Base-by-base conservation (phyloP, 2,329 filamentous ascomycete genomes). In the Ceratocystiopsis sp. region DNA sequence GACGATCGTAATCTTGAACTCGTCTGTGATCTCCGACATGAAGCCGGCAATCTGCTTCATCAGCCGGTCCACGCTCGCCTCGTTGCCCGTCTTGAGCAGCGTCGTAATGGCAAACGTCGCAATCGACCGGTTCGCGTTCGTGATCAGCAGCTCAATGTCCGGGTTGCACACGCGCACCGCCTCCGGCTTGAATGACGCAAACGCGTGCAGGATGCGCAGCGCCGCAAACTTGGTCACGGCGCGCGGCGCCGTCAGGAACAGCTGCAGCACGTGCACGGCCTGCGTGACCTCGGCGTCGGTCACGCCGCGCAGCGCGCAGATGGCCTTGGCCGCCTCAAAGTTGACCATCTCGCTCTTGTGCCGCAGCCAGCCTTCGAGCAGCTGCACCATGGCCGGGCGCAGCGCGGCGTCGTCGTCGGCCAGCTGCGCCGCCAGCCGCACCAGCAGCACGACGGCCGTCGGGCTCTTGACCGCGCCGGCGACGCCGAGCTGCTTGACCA, bases 341-440 rank as follows among this genome's bases (percentile, higher is more conserved):
- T 95, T 96, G 64, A 98, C 87, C 85, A 94, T 93, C 61, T 96
- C 91, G 62, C 86, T 93, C 79, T 98, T 96, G 64, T 96, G 89
- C 60, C 87, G 78, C 61, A 98, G 67, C 89, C 89, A 96, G 56
- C 86, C 84, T 60, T 96, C 89, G 54, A 98, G 74, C 52, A 98
- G 75, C 63, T 87, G 80, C 75, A 94, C 91, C 91, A 98, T 98
- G 47, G 87, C 86, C 66, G 84, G 93, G 53, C 89, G 72, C 56
- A 96, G 71, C 51, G 84, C 80, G 35, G 77, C 73, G 55, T 98
- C 91, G 57, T 98, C 91, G 59, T 94, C 86, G 32, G 89, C 89
- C 49, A 98, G 69, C 67, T 94, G 91, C 37, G 89, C 84, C 33
- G 91, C 91, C 50, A 98, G 66, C 52, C 91, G 76, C 44, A 98